These are phyloP conservation scores for Exophiala mesophila DNA, from an alignment of 2,329 filamentous ascomycete genomes.

Conservation along the genomic window DNA sequence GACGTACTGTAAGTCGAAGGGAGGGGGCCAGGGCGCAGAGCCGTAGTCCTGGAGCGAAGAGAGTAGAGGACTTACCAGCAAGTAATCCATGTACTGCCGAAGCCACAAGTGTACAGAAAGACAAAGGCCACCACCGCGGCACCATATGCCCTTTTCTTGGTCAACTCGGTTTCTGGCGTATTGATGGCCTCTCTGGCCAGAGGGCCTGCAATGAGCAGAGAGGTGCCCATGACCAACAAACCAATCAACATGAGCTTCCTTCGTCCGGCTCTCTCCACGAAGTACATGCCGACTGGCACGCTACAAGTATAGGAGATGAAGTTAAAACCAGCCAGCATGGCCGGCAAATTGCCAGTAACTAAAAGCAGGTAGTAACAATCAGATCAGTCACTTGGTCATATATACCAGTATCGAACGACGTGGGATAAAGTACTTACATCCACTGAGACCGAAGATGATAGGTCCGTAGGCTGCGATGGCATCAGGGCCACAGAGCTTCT, in stretches of 20 bases:
- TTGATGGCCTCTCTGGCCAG: slow-evolving; percentile 23
- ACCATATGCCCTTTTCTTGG: slow-evolving; percentile 20
- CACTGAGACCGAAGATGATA: slow-evolving; percentile 24
- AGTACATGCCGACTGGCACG: slow-evolving; percentile 34
- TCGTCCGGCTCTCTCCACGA: slow-evolving; percentile 36
- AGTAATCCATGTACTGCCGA: slow-evolving; percentile 28
- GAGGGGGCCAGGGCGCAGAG: no score
- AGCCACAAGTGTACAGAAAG: slow-evolving; percentile 28
- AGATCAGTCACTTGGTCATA: neutral
- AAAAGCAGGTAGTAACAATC: neutral
- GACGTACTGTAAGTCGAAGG: neutral
- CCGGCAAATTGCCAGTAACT: slow-evolving; percentile 22
- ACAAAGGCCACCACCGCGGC: slow-evolving; percentile 25
- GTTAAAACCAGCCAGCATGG: slow-evolving; percentile 26
- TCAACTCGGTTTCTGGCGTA: slow-evolving; percentile 13
- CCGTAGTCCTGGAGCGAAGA: neutral
- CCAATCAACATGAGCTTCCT: slow-evolving; percentile 41
- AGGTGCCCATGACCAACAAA: slow-evolving; percentile 35
- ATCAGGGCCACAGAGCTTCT: slow-evolving; percentile 27
- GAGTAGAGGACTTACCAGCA: slow-evolving; percentile 23
- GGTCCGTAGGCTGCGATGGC: slow-evolving; percentile 27
- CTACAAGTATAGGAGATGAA: slow-evolving; percentile 27
- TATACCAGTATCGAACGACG: no score
- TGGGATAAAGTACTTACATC: slow-evolving; percentile 12
- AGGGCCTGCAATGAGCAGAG: slow-evolving; percentile 36